Evolutionary conservation across 176 grass and related monocot genomes (phyloP).

Genomic region (Musa beccarii): DNA sequence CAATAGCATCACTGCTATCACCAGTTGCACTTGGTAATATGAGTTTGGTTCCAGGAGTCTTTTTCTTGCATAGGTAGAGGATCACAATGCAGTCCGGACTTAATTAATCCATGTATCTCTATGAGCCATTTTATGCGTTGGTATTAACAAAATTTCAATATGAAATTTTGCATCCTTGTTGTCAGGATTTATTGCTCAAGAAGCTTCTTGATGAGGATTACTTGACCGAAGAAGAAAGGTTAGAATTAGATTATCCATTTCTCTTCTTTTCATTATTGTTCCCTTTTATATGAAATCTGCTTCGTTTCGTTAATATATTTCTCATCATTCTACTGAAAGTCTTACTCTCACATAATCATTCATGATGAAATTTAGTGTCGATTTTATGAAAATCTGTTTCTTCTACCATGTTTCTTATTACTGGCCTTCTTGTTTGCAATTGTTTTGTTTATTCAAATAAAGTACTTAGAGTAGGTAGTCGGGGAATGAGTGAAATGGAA

Average conservation of each 20-base stretch:
- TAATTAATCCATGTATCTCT: no score
- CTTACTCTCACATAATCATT: not conserved
- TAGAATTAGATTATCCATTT: not conserved
- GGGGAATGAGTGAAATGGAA: not conserved
- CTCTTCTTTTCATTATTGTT: not conserved
- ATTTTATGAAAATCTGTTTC: not conserved
- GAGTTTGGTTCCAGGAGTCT: no score
- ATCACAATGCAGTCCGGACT: no score
- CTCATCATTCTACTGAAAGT: no score
- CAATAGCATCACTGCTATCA: no score
- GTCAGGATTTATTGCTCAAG: slow-evolving; percentile 87
- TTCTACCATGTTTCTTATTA: not conserved
- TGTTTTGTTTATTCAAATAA: not conserved
- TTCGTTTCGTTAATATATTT: no score
- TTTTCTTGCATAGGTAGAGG: no score
- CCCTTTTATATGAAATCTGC: not conserved
- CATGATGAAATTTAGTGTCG: not conserved
- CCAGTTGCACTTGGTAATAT: no score
- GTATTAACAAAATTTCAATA: no score
- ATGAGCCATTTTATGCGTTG: no score
- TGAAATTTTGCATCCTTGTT: not conserved
- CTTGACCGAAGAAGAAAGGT: slow-evolving; percentile 95
- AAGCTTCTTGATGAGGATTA: slow-evolving; percentile 88
- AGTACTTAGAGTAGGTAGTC: not conserved
- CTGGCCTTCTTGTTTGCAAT: not conserved